A percentile compares a stretch with the other conserved stretches of the same genome.
phyloP scores from a whole-genome alignment of 192 early-diverging fungal species.

The Gonapodya prolifera region DNA sequence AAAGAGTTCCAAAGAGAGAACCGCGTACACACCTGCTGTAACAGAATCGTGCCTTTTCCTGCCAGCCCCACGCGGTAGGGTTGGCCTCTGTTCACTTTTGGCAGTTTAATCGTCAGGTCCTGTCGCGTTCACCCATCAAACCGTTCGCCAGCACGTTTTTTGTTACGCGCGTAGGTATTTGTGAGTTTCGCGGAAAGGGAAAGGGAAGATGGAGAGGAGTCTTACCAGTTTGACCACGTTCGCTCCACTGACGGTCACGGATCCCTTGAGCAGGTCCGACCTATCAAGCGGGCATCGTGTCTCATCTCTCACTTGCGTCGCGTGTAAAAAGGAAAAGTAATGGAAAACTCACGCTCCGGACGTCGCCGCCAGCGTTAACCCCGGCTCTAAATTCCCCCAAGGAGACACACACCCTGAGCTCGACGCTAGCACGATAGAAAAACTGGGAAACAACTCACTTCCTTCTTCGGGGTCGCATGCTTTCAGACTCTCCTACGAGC shows the following conservation, averaged over 20 bases:
- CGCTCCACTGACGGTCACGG: background rate
- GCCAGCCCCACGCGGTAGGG: background rate
- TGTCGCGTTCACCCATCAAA: too few relatives aligned
- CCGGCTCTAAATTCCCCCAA: background rate
- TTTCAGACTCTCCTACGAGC: background rate
- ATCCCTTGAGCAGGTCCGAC: background rate
- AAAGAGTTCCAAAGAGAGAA: background rate
- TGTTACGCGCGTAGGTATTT: too few relatives aligned
- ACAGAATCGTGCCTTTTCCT: background rate
- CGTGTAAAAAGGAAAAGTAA: too few relatives aligned
- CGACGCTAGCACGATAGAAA: too few relatives aligned
- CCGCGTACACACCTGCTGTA: background rate
- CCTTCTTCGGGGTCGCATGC: background rate
- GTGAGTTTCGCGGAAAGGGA: too few relatives aligned
- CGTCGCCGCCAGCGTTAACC: background rate
- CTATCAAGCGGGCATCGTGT: too few relatives aligned
- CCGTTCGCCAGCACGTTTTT: too few relatives aligned
- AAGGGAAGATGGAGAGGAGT: too few relatives aligned
- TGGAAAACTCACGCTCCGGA: background rate
- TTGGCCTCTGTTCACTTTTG: background rate
- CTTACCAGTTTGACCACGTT: background rate
- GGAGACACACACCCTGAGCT: too few relatives aligned
- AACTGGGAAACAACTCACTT: background rate
- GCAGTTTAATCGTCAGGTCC: background rate
- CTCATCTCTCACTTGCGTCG: too few relatives aligned